phyloP scores from a whole-genome alignment of 2,329 filamentous ascomycete genomes.

The Aspergillus pseudoglaucus region DNA sequence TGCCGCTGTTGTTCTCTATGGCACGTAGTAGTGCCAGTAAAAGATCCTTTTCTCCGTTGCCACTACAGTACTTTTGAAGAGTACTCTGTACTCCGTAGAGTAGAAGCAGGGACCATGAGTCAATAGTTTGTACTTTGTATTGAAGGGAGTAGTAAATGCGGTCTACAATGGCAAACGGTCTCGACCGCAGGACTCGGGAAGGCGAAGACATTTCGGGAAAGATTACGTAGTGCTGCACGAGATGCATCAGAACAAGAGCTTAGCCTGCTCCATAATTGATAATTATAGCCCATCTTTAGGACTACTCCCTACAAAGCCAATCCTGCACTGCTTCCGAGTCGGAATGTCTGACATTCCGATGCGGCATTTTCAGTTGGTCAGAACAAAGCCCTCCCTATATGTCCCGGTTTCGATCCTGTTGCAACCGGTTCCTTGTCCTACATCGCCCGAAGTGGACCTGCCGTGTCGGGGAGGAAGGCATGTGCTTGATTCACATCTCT shows the following conservation, averaged over 20 bases:
- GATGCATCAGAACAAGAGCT: background rate
- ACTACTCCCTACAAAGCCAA: too few relatives aligned
- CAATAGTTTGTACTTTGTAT: too few relatives aligned
- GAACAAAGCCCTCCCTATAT: too few relatives aligned
- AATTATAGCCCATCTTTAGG: too few relatives aligned
- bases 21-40: too few relatives aligned
- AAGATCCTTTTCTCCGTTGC: background rate
- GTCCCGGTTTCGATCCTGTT: background rate
- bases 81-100: background rate
- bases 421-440: background rate
- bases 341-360: background rate
- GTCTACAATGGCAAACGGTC: background rate
- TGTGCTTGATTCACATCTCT: background rate
- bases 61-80: background rate
- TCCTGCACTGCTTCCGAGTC: background rate
- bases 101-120: background rate
- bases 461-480: background rate
- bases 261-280: too few relatives aligned
- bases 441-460: conserved; percentile 1
- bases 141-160: background rate
- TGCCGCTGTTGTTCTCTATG: conserved; percentile 19
- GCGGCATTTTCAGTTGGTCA: background rate
- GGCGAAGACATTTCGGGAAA: background rate
- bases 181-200: background rate
- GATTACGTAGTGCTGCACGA: background rate